Evolutionary conservation across 108 stramenopile genomes (phyloP).

Genomic region (Epithemia pelagica): DNA sequence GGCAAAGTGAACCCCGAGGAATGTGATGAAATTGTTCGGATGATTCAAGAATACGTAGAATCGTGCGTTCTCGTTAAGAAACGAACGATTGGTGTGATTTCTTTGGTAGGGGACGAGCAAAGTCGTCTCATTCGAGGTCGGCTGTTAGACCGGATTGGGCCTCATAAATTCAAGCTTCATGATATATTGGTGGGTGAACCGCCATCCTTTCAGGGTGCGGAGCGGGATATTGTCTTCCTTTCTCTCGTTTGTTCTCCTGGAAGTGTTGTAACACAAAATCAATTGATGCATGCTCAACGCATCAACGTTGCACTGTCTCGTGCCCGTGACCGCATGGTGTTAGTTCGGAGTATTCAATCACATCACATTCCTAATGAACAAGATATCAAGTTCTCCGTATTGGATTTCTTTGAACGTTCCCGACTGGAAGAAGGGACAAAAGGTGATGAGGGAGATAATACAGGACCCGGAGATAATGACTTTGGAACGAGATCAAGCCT

Average conservation of each 20-base stretch:
- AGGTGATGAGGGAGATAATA: background rate
- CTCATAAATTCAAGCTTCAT: slow-evolving; percentile 32
- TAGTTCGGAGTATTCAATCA: slow-evolving; percentile 48
- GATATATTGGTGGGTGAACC: slow-evolving; percentile 51
- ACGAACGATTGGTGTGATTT: slow-evolving; percentile 51
- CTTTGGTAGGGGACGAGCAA: slow-evolving; percentile 55
- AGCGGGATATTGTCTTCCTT: slow-evolving; percentile 50
- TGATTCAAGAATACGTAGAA: slow-evolving; percentile 20
- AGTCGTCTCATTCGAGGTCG: slow-evolving; percentile 48
- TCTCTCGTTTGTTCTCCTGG: slow-evolving; percentile 53
- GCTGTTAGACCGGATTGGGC: slow-evolving; percentile 41
- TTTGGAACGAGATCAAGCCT: background rate
- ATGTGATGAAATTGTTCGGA: slow-evolving; percentile 35
- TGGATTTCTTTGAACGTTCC: slow-evolving; percentile 32
- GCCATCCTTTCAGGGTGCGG: slow-evolving; percentile 57
- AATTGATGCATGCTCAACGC: slow-evolving; percentile 49
- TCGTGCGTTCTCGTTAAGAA: background rate
- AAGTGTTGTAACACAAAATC: slow-evolving; percentile 40
- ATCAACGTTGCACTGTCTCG: slow-evolving; percentile 52
- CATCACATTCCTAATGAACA: slow-evolving; percentile 34
- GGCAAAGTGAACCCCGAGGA: slow-evolving; percentile 54
- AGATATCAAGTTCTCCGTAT: slow-evolving; percentile 43
- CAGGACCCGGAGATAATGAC: background rate
- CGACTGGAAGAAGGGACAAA: background rate
- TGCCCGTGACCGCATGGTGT: slow-evolving; percentile 41